phyloP scores from a whole-genome alignment of 2,329 filamentous ascomycete species.

The Corniculantispora saksenae region DNA sequence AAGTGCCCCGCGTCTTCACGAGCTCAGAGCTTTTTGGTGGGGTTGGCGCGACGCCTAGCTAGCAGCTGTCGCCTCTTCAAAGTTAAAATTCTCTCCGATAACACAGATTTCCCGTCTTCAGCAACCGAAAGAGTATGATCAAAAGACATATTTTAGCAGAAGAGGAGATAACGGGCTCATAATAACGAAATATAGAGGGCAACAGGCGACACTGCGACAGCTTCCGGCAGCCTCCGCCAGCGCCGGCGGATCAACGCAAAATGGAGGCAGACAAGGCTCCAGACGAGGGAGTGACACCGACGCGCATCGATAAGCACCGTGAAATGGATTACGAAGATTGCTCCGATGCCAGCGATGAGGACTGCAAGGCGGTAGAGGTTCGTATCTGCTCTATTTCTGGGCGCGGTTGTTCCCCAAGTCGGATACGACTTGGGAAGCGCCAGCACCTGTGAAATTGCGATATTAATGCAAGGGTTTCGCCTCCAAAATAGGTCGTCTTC shows the following conservation, averaged over 20 bases:
- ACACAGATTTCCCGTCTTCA: background rate
- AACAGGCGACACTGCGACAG: background rate
- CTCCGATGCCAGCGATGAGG: slow-evolving; percentile 53
- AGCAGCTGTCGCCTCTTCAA: background rate
- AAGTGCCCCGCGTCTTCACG: slow-evolving; percentile 6
- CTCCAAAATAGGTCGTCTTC: slow-evolving; percentile 56
- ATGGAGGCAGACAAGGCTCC: slow-evolving; percentile 5
- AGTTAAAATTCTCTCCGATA: background rate
- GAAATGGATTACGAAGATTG: slow-evolving; percentile 35
- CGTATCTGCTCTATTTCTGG: slow-evolving; percentile 14
- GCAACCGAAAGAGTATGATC: background rate
- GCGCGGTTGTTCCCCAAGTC: background rate
- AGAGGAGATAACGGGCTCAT: background rate
- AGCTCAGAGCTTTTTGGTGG: slow-evolving; percentile 10
- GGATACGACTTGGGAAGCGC: background rate
- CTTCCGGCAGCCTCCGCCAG: background rate
- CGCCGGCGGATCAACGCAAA: background rate
- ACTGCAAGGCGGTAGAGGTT: slow-evolving; percentile 53
- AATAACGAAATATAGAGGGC: background rate
- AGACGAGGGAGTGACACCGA: background rate
- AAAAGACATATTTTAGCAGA: no score
- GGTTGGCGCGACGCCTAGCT: background rate
- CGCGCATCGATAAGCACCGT: slow-evolving; percentile 1
- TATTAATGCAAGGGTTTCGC: background rate
- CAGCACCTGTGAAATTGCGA: background rate